These are phyloP conservation scores for Gynandropsis gynandra DNA, from an alignment of 345 rosid species.

Conservation along the genomic window DNA sequence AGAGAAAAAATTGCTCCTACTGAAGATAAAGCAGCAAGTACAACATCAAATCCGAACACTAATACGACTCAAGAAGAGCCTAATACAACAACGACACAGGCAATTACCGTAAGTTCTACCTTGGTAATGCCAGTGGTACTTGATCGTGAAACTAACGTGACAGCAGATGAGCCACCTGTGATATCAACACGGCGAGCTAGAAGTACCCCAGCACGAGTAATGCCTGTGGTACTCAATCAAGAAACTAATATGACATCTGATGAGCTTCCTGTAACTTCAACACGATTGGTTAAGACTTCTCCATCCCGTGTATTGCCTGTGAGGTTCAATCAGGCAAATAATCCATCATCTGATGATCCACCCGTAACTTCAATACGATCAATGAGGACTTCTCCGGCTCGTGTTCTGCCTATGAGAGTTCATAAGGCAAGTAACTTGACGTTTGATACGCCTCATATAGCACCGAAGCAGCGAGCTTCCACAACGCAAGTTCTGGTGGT, in stretches of 20 bases:
- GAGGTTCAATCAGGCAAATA: slow-evolving; percentile 9
- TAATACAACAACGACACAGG: slow-evolving; percentile 15
- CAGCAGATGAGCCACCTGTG: slow-evolving; percentile 15
- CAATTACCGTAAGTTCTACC: neutral
- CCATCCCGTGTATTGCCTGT: slow-evolving; percentile 19
- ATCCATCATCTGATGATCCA: slow-evolving; percentile 21
- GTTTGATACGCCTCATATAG: slow-evolving; percentile 12
- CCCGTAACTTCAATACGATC: slow-evolving; percentile 21
- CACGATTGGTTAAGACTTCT: slow-evolving; percentile 26
- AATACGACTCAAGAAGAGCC: slow-evolving; percentile 18
- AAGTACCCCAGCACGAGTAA: slow-evolving; percentile 29
- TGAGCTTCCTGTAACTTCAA: slow-evolving; percentile 20
- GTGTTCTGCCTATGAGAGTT: slow-evolving; percentile 14
- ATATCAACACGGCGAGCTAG: slow-evolving; percentile 29
- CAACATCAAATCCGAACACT: slow-evolving; percentile 16
- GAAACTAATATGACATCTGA: slow-evolving; percentile 12
- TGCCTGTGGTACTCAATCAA: slow-evolving; percentile 27
- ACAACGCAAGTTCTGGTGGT: slow-evolving; percentile 15
- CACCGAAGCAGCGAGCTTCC: slow-evolving; percentile 14
- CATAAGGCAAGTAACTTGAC: slow-evolving; percentile 1
- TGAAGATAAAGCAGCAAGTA: slow-evolving; percentile 32
- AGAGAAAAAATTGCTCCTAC: slow-evolving; percentile 34
- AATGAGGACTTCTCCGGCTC: slow-evolving; percentile 25
- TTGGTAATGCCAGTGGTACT: too few relatives aligned
- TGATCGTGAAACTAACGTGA: neutral